Evolutionary conservation across 345 rosid species (phyloP).

Genomic region (Excoecaria agallocha): DNA sequence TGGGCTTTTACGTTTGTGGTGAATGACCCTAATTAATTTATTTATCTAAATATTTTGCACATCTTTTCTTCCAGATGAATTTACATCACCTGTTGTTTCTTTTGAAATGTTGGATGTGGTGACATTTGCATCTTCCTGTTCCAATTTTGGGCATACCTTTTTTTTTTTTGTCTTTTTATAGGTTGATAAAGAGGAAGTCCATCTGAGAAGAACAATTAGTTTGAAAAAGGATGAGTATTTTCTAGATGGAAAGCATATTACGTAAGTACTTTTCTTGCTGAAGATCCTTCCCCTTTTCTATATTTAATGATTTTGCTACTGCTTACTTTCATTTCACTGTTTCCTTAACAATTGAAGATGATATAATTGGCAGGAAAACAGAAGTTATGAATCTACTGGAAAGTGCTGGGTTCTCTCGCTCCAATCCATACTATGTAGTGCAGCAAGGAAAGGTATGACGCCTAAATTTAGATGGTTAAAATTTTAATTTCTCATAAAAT

Average conservation of each 20-base stretch:
- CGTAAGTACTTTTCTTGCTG: constrained; percentile 42
- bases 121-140: neutral
- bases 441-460: constrained; percentile 82
- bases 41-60: neutral
- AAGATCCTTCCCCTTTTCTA: neutral
- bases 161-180: constrained; percentile 31
- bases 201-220: constrained; percentile 77
- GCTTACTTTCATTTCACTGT: neutral
- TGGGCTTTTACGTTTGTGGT: neutral
- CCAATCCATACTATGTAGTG: constrained; percentile 97
- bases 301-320: neutral
- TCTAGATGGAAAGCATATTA: constrained; percentile 90
- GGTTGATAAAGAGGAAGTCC: constrained; percentile 98
- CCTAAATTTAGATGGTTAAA: neutral
- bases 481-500: neutral
- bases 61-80: neutral
- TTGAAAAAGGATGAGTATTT: constrained; percentile 92
- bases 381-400: constrained; percentile 95
- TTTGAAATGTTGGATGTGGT: neutral
- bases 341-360: constrained; percentile 15
- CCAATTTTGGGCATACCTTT: constrained; percentile 16
- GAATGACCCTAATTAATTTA: neutral
- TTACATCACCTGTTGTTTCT: neutral
- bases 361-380: constrained; percentile 59
- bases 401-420: constrained; percentile 98